phyloP scores from a whole-genome alignment of 768 basidiomycete species.

The Coprinopsis strossmayeri region DNA sequence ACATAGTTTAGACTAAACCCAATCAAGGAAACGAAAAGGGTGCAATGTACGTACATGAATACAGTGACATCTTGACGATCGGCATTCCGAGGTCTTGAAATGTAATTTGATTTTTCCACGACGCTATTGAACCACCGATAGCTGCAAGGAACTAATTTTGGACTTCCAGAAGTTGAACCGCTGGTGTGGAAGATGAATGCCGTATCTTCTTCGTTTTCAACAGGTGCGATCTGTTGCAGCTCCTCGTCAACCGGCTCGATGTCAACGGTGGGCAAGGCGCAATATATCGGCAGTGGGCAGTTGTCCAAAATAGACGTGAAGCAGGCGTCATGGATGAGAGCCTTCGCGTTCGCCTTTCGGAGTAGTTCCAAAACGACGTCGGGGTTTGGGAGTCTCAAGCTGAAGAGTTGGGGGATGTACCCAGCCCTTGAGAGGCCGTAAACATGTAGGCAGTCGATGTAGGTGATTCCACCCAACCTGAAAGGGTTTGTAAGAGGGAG shows the following conservation, averaged over 20 bases:
- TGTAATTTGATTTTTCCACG: constrained; percentile 51
- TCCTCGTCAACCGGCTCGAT: constrained; percentile 29
- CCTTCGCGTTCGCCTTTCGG: constrained; percentile 51
- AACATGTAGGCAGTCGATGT: constrained; percentile 64
- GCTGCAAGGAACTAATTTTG: constrained; percentile 70
- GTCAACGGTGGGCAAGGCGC: constrained; percentile 32
- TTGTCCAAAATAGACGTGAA: constrained; percentile 37
- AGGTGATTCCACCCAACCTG: constrained; percentile 72
- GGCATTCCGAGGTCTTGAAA: constrained; percentile 40
- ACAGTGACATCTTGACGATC: constrained; percentile 61
- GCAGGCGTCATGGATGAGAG: constrained; percentile 58
- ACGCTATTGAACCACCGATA: constrained; percentile 61
- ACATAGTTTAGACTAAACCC: constrained; percentile 27
- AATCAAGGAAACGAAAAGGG: constrained; percentile 12
- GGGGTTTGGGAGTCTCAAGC: constrained; percentile 69
- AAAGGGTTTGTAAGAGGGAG: constrained; percentile 11
- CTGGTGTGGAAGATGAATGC: constrained; percentile 76
- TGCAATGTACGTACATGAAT: constrained; percentile 53
- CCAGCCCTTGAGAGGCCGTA: constrained; percentile 73
- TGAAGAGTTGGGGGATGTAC: constrained; percentile 73
- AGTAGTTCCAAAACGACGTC: constrained; percentile 66
- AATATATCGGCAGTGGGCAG: constrained; percentile 45
- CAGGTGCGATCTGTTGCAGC: constrained; percentile 36
- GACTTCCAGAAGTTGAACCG: constrained; percentile 79
- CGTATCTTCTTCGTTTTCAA: constrained; percentile 31